These are phyloP conservation scores for Fusarium sp. DNA, from an alignment of 2,329 filamentous ascomycete species.

Conservation along the genomic window DNA sequence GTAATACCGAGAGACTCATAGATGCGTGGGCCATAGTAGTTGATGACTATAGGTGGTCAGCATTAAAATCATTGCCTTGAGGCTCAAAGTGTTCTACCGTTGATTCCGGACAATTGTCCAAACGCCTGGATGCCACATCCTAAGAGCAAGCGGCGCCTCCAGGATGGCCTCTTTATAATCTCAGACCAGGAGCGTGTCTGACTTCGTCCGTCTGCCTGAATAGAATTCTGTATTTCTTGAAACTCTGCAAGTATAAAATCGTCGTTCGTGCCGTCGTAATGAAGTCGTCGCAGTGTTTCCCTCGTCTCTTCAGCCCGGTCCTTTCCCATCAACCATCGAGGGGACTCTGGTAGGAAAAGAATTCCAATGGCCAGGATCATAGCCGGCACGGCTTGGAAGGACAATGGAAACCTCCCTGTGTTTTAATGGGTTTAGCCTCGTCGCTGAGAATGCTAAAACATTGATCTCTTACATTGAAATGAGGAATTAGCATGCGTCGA, in stretches of 20 bases:
- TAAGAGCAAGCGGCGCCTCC: neutral
- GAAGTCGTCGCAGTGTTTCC: too few species aligned
- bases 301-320: too few species aligned
- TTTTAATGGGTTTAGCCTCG: neutral
- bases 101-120: neutral
- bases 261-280: too few species aligned
- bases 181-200: neutral
- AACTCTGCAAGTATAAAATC: neutral
- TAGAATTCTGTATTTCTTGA: neutral
- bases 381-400: neutral
- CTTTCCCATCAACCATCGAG: too few species aligned
- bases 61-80: neutral
- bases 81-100: neutral
- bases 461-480: neutral
- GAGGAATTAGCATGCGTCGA: neutral
- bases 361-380: neutral
- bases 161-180: neutral
- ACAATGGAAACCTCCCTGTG: neutral
- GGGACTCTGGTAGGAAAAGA: too few species aligned
- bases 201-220: neutral
- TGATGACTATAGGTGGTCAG: neutral
- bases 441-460: neutral
- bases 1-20: neutral
- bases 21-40: neutral
- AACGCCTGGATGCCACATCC: neutral